Evolutionary conservation across 2,329 filamentous ascomycete genomes (phyloP).

Genomic region (Colletotrichum sp.): DNA sequence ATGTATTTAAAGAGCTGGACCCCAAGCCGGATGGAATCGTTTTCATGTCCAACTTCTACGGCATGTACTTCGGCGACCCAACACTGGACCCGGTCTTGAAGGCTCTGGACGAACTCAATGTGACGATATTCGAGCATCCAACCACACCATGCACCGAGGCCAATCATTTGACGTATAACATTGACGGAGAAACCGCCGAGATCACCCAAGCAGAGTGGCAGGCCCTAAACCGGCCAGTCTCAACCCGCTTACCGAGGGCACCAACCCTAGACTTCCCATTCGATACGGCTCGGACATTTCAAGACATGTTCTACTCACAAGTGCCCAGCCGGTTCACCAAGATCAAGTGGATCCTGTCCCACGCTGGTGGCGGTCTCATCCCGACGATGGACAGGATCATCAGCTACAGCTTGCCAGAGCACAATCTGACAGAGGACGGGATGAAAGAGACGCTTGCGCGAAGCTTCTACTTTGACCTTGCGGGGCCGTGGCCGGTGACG

Average conservation of each 20-base stretch:
- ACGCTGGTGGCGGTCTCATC: conserved; percentile 28
- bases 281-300: conserved; percentile 22
- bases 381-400: conserved; percentile 26
- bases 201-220: not conserved
- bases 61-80: conserved; percentile 55
- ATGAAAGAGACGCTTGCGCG: conserved; percentile 16
- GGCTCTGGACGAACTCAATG: conserved; percentile 49
- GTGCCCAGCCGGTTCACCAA: conserved; percentile 26
- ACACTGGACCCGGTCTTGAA: conserved; percentile 51
- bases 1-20: conserved; percentile 42
- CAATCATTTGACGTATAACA: conserved; percentile 5
- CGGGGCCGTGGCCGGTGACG: conserved; percentile 27
- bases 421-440: conserved; percentile 34
- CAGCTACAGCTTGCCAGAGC: not conserved
- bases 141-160: conserved; percentile 49
- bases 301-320: conserved; percentile 20
- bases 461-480: conserved; percentile 30
- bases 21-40: conserved; percentile 52
- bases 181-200: conserved; percentile 3
- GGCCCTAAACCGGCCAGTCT: not conserved
- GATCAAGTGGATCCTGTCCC: conserved; percentile 30
- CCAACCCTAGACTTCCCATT: conserved; percentile 28
- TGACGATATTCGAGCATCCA: conserved; percentile 60
- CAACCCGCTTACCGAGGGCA: not conserved
- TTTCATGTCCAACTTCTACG: conserved; percentile 57